Evolutionary conservation across 768 basidiomycete species (phyloP).

Genomic region (Lentinula guzmanii): DNA sequence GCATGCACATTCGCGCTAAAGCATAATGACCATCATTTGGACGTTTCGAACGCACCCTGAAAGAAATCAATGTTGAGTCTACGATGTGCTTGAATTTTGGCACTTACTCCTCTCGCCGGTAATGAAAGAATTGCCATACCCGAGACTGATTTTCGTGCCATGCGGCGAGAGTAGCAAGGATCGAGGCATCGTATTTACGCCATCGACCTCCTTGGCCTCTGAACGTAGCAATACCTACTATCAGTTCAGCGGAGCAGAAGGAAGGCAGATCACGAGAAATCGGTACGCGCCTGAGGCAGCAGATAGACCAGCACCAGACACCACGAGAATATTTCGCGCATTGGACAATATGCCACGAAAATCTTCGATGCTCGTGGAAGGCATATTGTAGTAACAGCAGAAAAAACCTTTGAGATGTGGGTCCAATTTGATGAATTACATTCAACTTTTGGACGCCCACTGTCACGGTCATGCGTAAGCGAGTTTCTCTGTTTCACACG

Average conservation of each 20-base stretch:
- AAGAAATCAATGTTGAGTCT: background rate
- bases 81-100: background rate
- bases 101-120: slow-evolving; percentile 11
- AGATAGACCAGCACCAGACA: slow-evolving; percentile 58
- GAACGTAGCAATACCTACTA: slow-evolving; percentile 12
- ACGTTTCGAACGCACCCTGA: slow-evolving; percentile 11
- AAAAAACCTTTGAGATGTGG: background rate
- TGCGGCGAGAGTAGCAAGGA: slow-evolving; percentile 9
- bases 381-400: background rate
- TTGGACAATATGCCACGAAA: slow-evolving; percentile 15
- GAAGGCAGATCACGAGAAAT: background rate
- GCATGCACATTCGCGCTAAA: slow-evolving; percentile 14
- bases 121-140: slow-evolving; percentile 15
- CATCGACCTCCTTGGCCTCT: slow-evolving; percentile 13
- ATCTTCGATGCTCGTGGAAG: slow-evolving; percentile 13
- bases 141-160: slow-evolving; percentile 12
- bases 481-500: too few species aligned
- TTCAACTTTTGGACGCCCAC: too few species aligned
- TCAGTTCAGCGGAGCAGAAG: background rate
- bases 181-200: slow-evolving; percentile 12
- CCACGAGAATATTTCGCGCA: slow-evolving; percentile 31
- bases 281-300: slow-evolving; percentile 47
- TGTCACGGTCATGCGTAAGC: too few species aligned
- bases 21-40: slow-evolving; percentile 23
- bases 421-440: too few species aligned